Percentiles rank a stretch among this genome's conserved stretches.
These are phyloP conservation scores for Brassica rapa DNA, from an alignment of 345 rosid genomes.

Conservation along the genomic window DNA sequence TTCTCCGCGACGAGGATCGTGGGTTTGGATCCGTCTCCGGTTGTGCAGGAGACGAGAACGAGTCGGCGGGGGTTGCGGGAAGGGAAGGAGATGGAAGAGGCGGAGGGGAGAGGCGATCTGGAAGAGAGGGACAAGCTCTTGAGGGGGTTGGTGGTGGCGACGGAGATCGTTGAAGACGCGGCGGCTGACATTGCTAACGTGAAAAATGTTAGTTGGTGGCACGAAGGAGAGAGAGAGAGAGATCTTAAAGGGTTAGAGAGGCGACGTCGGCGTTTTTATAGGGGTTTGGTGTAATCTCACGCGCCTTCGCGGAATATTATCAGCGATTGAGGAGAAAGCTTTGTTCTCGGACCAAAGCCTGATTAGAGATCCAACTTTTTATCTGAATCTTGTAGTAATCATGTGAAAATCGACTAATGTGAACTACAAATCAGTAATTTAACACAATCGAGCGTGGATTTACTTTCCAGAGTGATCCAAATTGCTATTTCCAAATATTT, in stretches of 20 bases:
- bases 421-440: background rate
- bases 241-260: background rate
- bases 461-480: too few species aligned
- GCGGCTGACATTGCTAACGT: conserved; percentile 32
- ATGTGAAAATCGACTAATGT: background rate
- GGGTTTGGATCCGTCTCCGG: conserved; percentile 57
- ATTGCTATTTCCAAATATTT: background rate
- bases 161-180: conserved; percentile 33
- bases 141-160: conserved; percentile 41
- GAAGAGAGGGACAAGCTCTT: conserved; percentile 51
- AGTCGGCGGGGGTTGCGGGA: conserved; percentile 24
- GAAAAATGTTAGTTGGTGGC: conserved; percentile 29
- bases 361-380: too few species aligned
- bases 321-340: background rate
- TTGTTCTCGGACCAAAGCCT: background rate
- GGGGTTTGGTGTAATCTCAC: conserved; percentile 34
- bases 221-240: conserved; percentile 6
- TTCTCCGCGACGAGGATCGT: conserved; percentile 85
- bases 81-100: conserved; percentile 43
- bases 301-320: conserved; percentile 2
- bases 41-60: conserved; percentile 39
- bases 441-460: too few species aligned
- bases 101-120: conserved; percentile 44
- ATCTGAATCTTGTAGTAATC: background rate
- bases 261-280: conserved; percentile 19